Evolutionary conservation across 345 rosid species (phyloP).

Genomic region (Populus euphratica): DNA sequence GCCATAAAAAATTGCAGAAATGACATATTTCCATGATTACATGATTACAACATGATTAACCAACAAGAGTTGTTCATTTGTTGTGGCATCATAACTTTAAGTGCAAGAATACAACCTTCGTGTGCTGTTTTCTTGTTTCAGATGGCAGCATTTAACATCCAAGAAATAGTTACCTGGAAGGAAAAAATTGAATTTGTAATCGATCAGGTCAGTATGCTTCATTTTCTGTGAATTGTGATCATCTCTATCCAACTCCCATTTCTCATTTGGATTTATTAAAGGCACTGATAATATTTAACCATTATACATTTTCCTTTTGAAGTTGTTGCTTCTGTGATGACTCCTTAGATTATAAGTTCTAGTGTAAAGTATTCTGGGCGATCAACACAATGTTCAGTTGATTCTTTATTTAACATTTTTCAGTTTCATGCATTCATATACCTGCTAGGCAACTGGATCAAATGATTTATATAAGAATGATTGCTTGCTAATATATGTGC

Average conservation of each 20-base stretch:
- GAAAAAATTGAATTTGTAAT: constrained; percentile 84
- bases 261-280: background rate
- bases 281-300: background rate
- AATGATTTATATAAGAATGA: constrained; percentile 13
- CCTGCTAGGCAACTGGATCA: background rate
- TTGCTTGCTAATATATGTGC: constrained; percentile 30
- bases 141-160: constrained; percentile 99
- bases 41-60: background rate
- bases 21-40: background rate
- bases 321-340: background rate
- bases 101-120: background rate
- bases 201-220: constrained; percentile 67
- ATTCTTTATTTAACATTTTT: background rate
- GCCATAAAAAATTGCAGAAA: constrained; percentile 3
- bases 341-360: background rate
- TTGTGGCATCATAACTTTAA: background rate
- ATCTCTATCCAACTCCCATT: background rate
- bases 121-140: constrained; percentile 18
- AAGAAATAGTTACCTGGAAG: constrained; percentile 90
- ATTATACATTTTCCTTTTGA: constrained; percentile 1
- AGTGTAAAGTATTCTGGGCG: background rate
- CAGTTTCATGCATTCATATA: background rate
- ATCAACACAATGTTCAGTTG: background rate
- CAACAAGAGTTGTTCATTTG: background rate
- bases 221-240: background rate